A percentile compares a stretch with the other conserved stretches of the same genome.
phyloP scores from a whole-genome alignment of 768 basidiomycete genomes.

The Heimioporus sp. region DNA sequence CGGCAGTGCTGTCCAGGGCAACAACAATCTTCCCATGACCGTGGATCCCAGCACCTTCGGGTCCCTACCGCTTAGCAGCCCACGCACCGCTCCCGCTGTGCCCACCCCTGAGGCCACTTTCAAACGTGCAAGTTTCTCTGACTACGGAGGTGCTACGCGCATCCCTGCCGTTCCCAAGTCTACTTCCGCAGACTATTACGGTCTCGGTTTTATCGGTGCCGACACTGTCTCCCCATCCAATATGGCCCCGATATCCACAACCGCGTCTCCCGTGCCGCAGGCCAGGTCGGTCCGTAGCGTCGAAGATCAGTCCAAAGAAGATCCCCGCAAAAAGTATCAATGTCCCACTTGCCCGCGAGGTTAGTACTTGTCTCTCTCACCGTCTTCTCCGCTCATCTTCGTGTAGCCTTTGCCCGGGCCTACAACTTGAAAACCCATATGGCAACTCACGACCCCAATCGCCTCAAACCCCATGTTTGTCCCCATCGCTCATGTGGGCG shows the following conservation, averaged over 20 bases:
- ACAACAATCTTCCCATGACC: slow-evolving; percentile 38
- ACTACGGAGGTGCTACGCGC: slow-evolving; percentile 58
- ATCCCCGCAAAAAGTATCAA: slow-evolving; percentile 76
- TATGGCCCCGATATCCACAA: slow-evolving; percentile 47
- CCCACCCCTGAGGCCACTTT: slow-evolving; percentile 25
- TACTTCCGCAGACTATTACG: slow-evolving; percentile 48
- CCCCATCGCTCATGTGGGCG: slow-evolving; percentile 83
- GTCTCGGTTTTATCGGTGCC: slow-evolving; percentile 29
- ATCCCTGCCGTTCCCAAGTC: slow-evolving; percentile 47
- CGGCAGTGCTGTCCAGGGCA: slow-evolving; percentile 35
- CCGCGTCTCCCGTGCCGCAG: slow-evolving; percentile 40
- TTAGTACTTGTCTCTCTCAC: slow-evolving; percentile 25
- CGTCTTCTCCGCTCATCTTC: not conserved
- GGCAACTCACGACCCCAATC: slow-evolving; percentile 91
- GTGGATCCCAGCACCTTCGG: slow-evolving; percentile 61
- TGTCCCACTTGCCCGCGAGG: slow-evolving; percentile 75
- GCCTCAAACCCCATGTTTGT: slow-evolving; percentile 87
- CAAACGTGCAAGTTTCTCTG: slow-evolving; percentile 59
- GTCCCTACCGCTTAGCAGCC: slow-evolving; percentile 50
- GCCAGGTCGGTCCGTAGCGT: slow-evolving; percentile 36
- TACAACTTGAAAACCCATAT: slow-evolving; percentile 96
- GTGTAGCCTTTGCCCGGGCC: slow-evolving; percentile 81
- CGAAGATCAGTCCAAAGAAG: slow-evolving; percentile 50
- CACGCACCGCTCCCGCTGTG: slow-evolving; percentile 46
- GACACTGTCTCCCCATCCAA: slow-evolving; percentile 56